Conservation (phyloP, 805 yeast species). For the Kazachstania bromeliacearum region DNA sequence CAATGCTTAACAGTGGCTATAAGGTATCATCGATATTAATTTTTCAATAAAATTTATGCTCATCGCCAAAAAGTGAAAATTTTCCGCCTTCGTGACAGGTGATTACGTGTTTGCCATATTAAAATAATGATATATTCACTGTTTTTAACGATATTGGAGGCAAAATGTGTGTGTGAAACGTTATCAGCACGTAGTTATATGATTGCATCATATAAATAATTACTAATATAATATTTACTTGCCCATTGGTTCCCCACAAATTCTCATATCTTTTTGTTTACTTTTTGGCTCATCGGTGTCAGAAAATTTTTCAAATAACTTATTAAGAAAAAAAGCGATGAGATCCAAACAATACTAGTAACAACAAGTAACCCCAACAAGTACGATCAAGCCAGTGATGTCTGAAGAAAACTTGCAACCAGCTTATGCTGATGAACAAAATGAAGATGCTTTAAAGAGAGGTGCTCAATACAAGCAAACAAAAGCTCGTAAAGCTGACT, state of each 20-base stretch:
- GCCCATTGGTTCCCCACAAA: too few species aligned
- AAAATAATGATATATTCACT: too few species aligned
- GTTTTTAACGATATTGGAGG: too few species aligned
- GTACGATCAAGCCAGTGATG: neutral
- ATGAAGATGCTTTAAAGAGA: conserved; percentile 34
- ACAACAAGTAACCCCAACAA: neutral
- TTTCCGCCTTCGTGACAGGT: conserved; percentile 7
- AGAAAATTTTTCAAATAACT: too few species aligned
- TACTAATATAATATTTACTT: too few species aligned
- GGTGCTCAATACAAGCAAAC: conserved; percentile 33
- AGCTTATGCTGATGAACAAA: conserved; percentile 29
- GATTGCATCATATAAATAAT: too few species aligned
- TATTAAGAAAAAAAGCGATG: neutral
- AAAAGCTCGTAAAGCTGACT: conserved; percentile 24
- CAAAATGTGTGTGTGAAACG: too few species aligned
- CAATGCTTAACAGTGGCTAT: too few species aligned
- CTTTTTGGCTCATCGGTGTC: too few species aligned
- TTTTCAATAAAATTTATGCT: conserved; percentile 1
- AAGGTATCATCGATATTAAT: neutral
- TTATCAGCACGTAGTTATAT: too few species aligned
- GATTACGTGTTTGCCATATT: neutral
- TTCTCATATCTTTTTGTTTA: too few species aligned
- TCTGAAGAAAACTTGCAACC: conserved; percentile 13
- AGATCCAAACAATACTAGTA: neutral
- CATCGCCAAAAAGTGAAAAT: conserved; percentile 3